Base-by-base conservation (phyloP, 805 yeast genomes). In the Jamesozyma gamospora region DNA sequence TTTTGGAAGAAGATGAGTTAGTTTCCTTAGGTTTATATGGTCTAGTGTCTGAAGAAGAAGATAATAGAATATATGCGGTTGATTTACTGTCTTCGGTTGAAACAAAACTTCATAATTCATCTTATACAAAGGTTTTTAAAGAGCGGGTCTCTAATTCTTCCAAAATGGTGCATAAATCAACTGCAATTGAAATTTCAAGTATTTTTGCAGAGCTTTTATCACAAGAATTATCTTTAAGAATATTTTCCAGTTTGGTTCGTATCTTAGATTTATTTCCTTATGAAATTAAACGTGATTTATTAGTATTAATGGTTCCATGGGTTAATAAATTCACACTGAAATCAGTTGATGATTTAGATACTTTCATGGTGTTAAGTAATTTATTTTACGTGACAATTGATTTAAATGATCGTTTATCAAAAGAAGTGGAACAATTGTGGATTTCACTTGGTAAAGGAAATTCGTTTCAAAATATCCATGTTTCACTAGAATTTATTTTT, bases 371-470 rank as follows among this genome's bases (percentile, higher is more conserved):
- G 2, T 53, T 90, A 48, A 74, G 73, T 45, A 87, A 88, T 46
- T 62, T 90, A 40, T 76, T 88, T 56, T 96, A 85, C 49, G 80
- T 92, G 30, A 86, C 96, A 0, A 76, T 86, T 28, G 76, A 76
- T 42, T 83, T 80, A 49, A 76, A 88, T 37, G 79, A 80, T 35
- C 67, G 69, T 12, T 76, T 85, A 48, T 84, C 85, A 33, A 82
- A 81, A 50, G 97, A 87, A 50, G 85, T 92, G 10, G 96, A 88
- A 57, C 94, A 94, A 0, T 61, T 92, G 17, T 92, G 99, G 99
- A 86, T 84, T 4, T 90, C 96, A 0, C 65, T 92, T n/a, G 95
- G 94, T 1, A 75, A 73, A 36, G 84, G 82, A 4, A 71, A 73
- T n/a, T 71, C 74, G 24, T 70, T 74, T 25, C 69, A 65, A n/a